phyloP scores from a whole-genome alignment of 2,329 filamentous ascomycete species.

The Cercospora sp. region DNA sequence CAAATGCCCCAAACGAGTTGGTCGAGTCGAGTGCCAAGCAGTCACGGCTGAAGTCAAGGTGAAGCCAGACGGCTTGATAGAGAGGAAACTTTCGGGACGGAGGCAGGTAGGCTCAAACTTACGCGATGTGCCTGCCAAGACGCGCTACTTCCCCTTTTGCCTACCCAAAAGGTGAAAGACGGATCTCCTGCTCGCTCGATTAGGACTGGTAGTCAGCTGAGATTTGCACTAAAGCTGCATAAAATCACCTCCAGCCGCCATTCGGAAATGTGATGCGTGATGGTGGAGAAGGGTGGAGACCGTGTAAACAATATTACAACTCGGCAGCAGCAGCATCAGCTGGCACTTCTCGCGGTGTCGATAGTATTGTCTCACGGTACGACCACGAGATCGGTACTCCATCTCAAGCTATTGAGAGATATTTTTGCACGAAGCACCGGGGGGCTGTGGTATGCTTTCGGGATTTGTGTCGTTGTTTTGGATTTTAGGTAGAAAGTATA shows the following conservation, averaged over 20 bases:
- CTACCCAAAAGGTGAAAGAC: neutral
- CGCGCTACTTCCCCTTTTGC: constrained; percentile 3
- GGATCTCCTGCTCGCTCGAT: neutral
- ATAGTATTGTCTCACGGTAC: neutral
- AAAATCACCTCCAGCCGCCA: neutral
- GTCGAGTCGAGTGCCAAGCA: neutral
- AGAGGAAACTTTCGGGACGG: neutral
- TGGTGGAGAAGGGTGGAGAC: neutral
- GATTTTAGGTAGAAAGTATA: neutral
- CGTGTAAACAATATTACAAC: neutral
- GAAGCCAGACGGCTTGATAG: neutral
- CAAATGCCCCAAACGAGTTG: neutral
- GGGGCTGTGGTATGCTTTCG: neutral
- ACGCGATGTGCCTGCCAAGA: neutral
- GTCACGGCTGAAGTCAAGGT: neutral
- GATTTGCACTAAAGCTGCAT: neutral
- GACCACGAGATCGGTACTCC: neutral
- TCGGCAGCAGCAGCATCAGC: neutral
- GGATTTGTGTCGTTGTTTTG: neutral
- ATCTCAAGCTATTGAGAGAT: neutral
- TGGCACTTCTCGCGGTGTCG: neutral
- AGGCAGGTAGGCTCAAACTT: neutral
- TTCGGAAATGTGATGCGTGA: neutral
- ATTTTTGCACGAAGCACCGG: neutral
- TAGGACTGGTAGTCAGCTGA: neutral